Base-by-base conservation (phyloP, 208 protist genomes). In the Leptomonas pyrrhocoris region DNA sequence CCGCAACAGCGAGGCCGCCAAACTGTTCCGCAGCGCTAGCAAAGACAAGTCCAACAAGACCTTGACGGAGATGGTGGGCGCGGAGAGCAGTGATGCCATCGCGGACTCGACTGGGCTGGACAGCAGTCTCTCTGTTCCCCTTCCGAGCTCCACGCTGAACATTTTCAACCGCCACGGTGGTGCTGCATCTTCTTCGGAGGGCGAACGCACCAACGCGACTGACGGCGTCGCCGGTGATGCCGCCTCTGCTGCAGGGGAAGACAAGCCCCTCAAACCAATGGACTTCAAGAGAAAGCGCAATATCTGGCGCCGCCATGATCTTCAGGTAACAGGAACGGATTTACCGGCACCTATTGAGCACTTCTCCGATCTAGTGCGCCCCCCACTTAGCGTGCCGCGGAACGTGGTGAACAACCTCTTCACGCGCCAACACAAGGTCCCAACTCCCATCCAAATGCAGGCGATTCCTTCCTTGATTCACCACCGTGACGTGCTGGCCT, bases 401-500 rank as follows among this genome's bases (percentile, higher is more conserved):
- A 81, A 89, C 61, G 74, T 96, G 7, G 86, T 94, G 18, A 83
- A 88, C 55, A 97, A 98, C 73, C 60, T 95, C 28, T 92, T 94
- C 57, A 64, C 74, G 23, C 86, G 88, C 19, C 84, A 93, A 31
- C 97, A 98, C 75, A 89, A 74, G 36, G 60, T 86, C 27, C 98
- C 98, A 19, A 99, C 98, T 16, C 92, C 98, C 12, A 97, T 99
- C 71, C 98, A 99, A 86, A 98, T 97, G 92, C 96, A 99, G 80
- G 84, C 95, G 13, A 98, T 99, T 43, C 96, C 98, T 7, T 80
- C 82, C 27, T 74, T 99, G 9, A 87, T 99, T 27, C 78, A 91
- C 51, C 71, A 82, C 21, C 75, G 95, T 25, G 96, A 98, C 45
- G 80, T 98, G 1, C 67, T 98, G 16, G 89, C 91, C 7, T 96